Evolutionary conservation across 441 rosid species (phyloP), one percentile per base, ranked within the genome.

Genomic region (Adansonia rubrostipa): DNA sequence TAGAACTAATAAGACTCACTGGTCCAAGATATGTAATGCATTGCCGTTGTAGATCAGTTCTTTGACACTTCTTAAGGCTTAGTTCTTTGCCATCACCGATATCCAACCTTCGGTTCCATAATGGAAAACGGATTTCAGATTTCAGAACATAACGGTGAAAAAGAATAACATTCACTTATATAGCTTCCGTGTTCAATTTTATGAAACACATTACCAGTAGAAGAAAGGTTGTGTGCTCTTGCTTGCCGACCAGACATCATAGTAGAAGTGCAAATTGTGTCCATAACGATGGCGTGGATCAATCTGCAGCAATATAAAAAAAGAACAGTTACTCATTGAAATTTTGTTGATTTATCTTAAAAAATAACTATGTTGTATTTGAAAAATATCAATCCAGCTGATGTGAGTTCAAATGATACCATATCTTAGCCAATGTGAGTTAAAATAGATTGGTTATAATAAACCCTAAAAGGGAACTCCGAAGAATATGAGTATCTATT

Each of bases 11-110:
- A 57, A 20, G 40, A 73, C 86, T 79, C 81, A 94, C 98, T 5
- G 96, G 96, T 85, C 97, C 97, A 60, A 94, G 98, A 80, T 94
- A 94, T 36, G 80, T 74, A 63, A 94, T 92, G 86, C 93, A 89
- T 53, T 94, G 92, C 64, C 81, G 80, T 24, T 91, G 92, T 47
- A 94, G 88, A 60, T 80, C 82, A 63, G 20, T 80, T 79, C 94
- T 87, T 17, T 85, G 81, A 78, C 92, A 90, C 73, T 77, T 84
- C 69, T 81, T 86, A 51, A 87, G 82, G 84, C 87, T 89, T 36
- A 85, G 44, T 76, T 92, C 93, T 84, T 92, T 94, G 19, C 98
- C 98, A 67, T 87, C 93, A 9, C 98, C 98, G 47, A 94, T 81
- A 85, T 94, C 98, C 93, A 93, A 86, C 98, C 98, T 91, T 78